Conservation (phyloP, 2,329 filamentous ascomycete genomes). For the Penicillium corylophilum region DNA sequence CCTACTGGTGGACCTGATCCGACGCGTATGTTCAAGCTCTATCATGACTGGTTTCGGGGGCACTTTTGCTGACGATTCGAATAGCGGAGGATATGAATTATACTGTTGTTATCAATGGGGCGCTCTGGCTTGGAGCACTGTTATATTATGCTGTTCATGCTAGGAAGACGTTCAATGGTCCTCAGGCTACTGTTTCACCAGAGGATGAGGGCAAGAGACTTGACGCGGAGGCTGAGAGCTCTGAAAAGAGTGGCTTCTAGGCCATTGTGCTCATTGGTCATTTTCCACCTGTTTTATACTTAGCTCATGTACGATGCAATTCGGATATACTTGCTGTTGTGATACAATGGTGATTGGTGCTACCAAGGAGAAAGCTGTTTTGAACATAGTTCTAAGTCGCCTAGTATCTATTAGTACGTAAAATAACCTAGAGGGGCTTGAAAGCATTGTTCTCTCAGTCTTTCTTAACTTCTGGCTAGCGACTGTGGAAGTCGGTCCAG, state of each 20-base stretch:
- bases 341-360: too few species aligned
- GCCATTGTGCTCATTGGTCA: neutral
- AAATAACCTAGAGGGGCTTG: too few species aligned
- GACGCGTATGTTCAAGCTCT: slow-evolving; percentile 32
- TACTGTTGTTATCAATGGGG: slow-evolving; percentile 59
- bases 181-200: slow-evolving; percentile 55
- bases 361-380: too few species aligned
- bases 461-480: too few species aligned
- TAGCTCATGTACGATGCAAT: neutral
- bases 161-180: slow-evolving; percentile 60
- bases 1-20: slow-evolving; percentile 57
- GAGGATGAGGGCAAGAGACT: slow-evolving; percentile 19
- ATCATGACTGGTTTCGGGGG: neutral
- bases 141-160: slow-evolving; percentile 58
- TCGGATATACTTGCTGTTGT: too few species aligned
- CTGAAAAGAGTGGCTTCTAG: neutral
- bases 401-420: too few species aligned
- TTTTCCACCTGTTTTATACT: neutral
- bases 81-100: slow-evolving; percentile 58
- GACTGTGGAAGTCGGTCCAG: too few species aligned
- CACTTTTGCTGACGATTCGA: neutral
- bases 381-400: too few species aligned
- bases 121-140: slow-evolving; percentile 57
- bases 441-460: too few species aligned
- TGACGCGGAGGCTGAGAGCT: slow-evolving; percentile 1